Evolutionary conservation across 176 grass and related monocot genomes (phyloP).

Genomic region (Phoenix dactylifera): DNA sequence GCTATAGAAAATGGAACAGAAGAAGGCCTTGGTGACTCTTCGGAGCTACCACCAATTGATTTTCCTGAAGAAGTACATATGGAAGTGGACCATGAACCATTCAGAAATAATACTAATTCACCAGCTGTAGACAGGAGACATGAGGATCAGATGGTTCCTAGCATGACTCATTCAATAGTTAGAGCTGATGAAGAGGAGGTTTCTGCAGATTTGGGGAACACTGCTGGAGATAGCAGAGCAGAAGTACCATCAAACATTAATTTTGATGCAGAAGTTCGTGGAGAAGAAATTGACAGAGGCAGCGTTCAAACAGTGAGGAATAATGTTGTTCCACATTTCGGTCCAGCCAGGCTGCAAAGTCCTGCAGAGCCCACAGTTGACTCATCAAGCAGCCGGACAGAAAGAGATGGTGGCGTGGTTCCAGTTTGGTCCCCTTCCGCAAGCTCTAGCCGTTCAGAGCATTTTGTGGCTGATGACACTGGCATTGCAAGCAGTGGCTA

Average conservation of each 20-base stretch:
- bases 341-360: conserved; percentile 14
- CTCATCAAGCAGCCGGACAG: conserved; percentile 68
- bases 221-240: conserved; percentile 37
- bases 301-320: conserved; percentile 11
- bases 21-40: conserved; percentile 92
- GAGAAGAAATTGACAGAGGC: conserved; percentile 8
- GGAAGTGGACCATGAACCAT: conserved; percentile 48
- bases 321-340: conserved; percentile 33
- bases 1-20: conserved; percentile 71
- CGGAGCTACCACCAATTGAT: conserved; percentile 47
- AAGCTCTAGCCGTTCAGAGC: conserved; percentile 53
- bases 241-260: conserved; percentile 45
- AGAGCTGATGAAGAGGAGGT: conserved; percentile 57
- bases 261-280: conserved; percentile 18
- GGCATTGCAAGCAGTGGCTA: conserved; percentile 56
- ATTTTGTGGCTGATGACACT: conserved; percentile 42
- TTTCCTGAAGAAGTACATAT: conserved; percentile 64
- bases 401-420: conserved; percentile 71
- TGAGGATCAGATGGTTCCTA: conserved; percentile 85
- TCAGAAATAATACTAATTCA: conserved; percentile 23
- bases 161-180: conserved; percentile 64
- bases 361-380: conserved; percentile 29
- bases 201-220: conserved; percentile 35
- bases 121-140: conserved; percentile 30
- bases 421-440: conserved; percentile 83